Evolutionary conservation across 2,329 filamentous ascomycete species (phyloP), one percentile per base, ranked within the genome.

Genomic region (Onygenales sp.): DNA sequence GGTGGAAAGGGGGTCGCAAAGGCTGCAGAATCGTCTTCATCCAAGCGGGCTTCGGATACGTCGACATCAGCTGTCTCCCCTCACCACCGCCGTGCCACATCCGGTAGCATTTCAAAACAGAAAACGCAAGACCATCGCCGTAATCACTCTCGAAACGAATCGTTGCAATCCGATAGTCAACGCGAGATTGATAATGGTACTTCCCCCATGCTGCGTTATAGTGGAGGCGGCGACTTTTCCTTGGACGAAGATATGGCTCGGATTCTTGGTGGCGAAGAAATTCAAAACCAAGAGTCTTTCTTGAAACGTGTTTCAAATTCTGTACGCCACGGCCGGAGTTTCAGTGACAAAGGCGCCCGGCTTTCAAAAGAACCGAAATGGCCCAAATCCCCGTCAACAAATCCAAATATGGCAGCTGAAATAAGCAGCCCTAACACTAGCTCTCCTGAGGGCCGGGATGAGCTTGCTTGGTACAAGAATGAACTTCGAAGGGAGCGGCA

Each of bases 221-320:
- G 86, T 69, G 79, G 81, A 43, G 89, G 88, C 51, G 89, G 85
- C 52, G 90, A 95, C 59, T 93, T 96, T 64, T 93, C 87, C 55
- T 84, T 95, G 85, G 92, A 97, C 59, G 91, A 96, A 69, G 93
- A 97, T 66, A 89, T 96, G 82, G 87, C 88, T 52, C 85, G 91
- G 54, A 92, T 96, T 54, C 77, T 95, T 55, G 86, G 84, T 42
- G 84, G 82, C 17, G 89, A 92, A 56, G 66, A 52, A 58, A 8
- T 50, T 50, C 45, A 70, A 61, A 77, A 79, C 43, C 85, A 83
- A 35, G 85, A 88, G 31, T 92, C 88, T 1, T 87, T 96, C 56
- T 75, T 97, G 57, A 87, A 89, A 54, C 84, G 89, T 51, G 87
- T 96, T 42, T 97, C 93, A 7, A 95, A 95, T 66, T 91, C 89